Percentiles rank a stretch among this genome's conserved stretches.
phyloP scores from a whole-genome alignment of 2,329 filamentous ascomycete genomes.

The Sporothrix phasma region DNA sequence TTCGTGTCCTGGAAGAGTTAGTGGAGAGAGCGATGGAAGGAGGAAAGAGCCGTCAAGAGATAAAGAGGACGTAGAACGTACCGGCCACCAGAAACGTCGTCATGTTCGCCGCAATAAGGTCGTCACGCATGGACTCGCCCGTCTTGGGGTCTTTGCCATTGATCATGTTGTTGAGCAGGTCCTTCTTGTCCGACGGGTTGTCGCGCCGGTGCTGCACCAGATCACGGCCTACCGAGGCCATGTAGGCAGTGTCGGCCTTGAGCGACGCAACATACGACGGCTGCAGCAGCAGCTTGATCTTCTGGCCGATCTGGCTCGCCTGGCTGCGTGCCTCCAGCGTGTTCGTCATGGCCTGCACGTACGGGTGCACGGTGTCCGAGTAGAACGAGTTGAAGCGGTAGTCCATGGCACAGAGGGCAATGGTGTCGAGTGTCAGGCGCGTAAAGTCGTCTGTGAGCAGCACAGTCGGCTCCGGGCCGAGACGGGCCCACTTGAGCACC shows the following conservation, averaged over 20 bases:
- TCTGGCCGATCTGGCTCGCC: slow-evolving; percentile 12
- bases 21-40: not conserved
- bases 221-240: slow-evolving; percentile 11
- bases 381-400: slow-evolving; percentile 56
- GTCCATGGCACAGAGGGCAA: slow-evolving; percentile 49
- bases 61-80: not conserved
- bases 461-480: slow-evolving; percentile 47
- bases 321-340: slow-evolving; percentile 29
- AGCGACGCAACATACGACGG: slow-evolving; percentile 13
- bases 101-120: slow-evolving; percentile 49
- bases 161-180: slow-evolving; percentile 62
- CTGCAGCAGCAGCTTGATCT: slow-evolving; percentile 10
- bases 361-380: slow-evolving; percentile 55
- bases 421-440: slow-evolving; percentile 50
- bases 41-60: not conserved
- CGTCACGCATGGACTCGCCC: slow-evolving; percentile 55
- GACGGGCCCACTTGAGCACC: slow-evolving; percentile 57
- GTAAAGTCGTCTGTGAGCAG: slow-evolving; percentile 54
- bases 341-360: slow-evolving; percentile 53
- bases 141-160: slow-evolving; percentile 57
- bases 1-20: slow-evolving; percentile 35
- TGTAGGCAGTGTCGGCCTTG: slow-evolving; percentile 11
- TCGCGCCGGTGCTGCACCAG: slow-evolving; percentile 16
- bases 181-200: slow-evolving; percentile 43
- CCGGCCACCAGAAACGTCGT: slow-evolving; percentile 1